These are phyloP conservation scores for Apiotrichum montevideense DNA, from an alignment of 1,284 basidiomycete genomes.

Conservation along the genomic window DNA sequence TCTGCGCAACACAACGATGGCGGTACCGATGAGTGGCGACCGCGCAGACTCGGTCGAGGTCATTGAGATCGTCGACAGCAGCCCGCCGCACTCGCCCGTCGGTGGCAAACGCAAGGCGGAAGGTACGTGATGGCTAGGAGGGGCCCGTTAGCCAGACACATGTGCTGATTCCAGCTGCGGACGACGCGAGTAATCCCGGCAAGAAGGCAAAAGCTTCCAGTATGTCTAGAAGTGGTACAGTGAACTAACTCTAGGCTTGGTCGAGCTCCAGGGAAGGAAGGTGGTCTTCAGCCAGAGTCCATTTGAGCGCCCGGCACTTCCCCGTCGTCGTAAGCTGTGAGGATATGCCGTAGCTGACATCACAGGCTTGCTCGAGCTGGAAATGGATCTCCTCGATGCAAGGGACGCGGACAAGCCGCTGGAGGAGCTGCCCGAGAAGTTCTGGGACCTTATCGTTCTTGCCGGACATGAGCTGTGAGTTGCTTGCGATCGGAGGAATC, in stretches of 20 bases:
- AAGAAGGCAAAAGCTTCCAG: constrained; percentile 4
- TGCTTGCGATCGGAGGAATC: not conserved
- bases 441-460: constrained; percentile 28
- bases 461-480: constrained; percentile 39
- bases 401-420: constrained; percentile 21
- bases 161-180: not conserved
- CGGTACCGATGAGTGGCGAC: not conserved
- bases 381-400: constrained; percentile 25
- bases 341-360: too few species aligned
- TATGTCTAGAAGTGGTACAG: not conserved
- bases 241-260: not conserved
- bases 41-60: not conserved
- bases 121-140: not conserved
- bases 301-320: constrained; percentile 14
- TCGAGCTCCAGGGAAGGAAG: constrained; percentile 30
- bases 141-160: too few species aligned
- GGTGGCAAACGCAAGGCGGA: constrained; percentile 11
- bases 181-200: not conserved
- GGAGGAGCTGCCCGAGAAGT: constrained; percentile 28
- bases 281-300: constrained; percentile 26
- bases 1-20: too few species aligned
- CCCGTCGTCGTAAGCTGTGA: too few species aligned
- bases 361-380: constrained; percentile 10
- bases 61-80: constrained; percentile 7
- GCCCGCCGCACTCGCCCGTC: not conserved